A percentile compares a stretch with the other conserved stretches of the same genome.
Evolutionary conservation across 1,139 yeast genomes (phyloP).

Genomic region (Hemisphaericaspora xylofermentans): DNA sequence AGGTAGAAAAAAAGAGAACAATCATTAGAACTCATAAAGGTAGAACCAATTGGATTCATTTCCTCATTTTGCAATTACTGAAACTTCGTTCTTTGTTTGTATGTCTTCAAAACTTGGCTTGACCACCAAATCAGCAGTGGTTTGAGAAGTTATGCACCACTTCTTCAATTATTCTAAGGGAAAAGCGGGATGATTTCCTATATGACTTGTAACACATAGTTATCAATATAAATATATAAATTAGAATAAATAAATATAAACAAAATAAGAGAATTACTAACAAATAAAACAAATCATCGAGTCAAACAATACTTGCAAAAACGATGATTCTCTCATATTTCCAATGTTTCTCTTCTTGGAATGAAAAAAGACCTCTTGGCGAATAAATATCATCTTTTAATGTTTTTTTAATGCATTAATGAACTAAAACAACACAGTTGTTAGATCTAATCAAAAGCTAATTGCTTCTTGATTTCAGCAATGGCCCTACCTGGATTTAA

Average conservation of each 20-base stretch:
- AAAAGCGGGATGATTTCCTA: no score
- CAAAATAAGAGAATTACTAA: conserved; percentile 3
- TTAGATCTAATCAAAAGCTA: conserved; percentile 64
- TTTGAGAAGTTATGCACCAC: no score
- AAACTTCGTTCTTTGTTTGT: no score
- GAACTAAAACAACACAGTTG: conserved; percentile 2
- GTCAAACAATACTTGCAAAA: no score
- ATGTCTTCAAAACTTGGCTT: no score
- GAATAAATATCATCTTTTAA: conserved; percentile 2
- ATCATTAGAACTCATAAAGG: no score
- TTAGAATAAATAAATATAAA: conserved; percentile 4
- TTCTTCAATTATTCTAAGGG: no score
- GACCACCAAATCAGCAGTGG: no score
- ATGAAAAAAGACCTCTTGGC: not conserved
- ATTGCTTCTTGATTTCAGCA: conserved; percentile 93
- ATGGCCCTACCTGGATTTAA: conserved; percentile 97
- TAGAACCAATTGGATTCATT: no score
- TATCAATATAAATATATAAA: not conserved
- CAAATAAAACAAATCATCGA: not conserved
- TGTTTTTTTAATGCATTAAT: not conserved
- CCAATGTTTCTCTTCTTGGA: not conserved
- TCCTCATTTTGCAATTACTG: no score
- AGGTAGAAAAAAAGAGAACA: no score
- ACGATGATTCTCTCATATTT: not conserved
- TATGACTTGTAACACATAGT: not conserved